Evolutionary conservation across 495 filamentous ascomycete genomes (phyloP).

Genomic region (Letharia columbiana): DNA sequence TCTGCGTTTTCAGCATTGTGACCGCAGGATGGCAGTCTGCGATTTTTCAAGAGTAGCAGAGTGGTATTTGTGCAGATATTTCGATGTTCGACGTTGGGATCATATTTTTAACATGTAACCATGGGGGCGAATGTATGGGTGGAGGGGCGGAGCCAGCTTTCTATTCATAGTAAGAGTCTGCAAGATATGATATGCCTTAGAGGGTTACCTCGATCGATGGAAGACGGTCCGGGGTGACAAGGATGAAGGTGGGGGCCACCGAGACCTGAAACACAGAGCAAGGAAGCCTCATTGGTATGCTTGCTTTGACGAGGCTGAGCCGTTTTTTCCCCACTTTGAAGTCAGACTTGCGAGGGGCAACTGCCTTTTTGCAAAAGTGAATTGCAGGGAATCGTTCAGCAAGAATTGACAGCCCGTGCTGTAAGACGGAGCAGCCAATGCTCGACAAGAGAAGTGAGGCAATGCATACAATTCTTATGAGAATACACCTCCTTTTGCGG

Average conservation of each 20-base stretch:
- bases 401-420: not conserved
- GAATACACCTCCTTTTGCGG: not conserved
- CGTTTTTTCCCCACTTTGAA: not conserved
- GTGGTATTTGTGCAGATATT: not conserved
- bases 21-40: not conserved
- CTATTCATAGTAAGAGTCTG: not conserved
- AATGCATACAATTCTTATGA: too few species aligned
- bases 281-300: not conserved
- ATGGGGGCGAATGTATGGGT: not conserved
- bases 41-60: not conserved
- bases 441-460: too few species aligned
- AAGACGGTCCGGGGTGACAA: not conserved
- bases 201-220: not conserved
- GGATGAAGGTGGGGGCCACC: not conserved
- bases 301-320: not conserved
- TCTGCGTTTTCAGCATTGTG: too few species aligned
- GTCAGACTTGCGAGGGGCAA: too few species aligned
- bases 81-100: not conserved
- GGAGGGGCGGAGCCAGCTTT: not conserved
- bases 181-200: not conserved
- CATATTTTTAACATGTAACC: not conserved
- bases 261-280: not conserved
- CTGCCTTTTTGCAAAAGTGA: not conserved
- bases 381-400: not conserved
- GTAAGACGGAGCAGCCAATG: too few species aligned